A percentile compares a stretch with the other conserved stretches of the same genome.
These are phyloP conservation scores for Psidium guajava DNA, from an alignment of 345 rosid species.

Conservation along the genomic window DNA sequence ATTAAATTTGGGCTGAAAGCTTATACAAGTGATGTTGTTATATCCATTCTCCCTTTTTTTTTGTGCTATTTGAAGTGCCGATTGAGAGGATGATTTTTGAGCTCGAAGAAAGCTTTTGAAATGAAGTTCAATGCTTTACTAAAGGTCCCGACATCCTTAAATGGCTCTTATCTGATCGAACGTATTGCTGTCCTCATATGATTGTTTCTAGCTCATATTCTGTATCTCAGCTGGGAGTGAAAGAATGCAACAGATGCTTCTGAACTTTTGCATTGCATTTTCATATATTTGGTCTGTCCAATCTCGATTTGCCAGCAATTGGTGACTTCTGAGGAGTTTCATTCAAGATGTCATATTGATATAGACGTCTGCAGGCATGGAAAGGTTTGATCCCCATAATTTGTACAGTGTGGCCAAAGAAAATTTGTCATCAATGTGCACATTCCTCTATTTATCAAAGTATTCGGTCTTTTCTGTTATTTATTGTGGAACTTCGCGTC, in stretches of 20 bases:
- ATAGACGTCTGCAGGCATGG: not conserved
- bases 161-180: not conserved
- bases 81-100: slow-evolving; percentile 17
- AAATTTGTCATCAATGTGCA: not conserved
- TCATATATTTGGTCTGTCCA: not conserved
- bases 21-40: not conserved
- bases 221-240: not conserved
- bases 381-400: not conserved
- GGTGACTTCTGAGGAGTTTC: not conserved
- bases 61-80: slow-evolving; percentile 1
- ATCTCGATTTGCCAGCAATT: not conserved
- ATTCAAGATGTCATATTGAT: not conserved
- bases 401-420: not conserved
- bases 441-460: not conserved
- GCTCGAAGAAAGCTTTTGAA: slow-evolving; percentile 1
- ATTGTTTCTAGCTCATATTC: not conserved
- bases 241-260: not conserved
- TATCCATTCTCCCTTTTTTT: not conserved
- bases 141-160: not conserved
- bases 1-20: not conserved
- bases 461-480: not conserved
- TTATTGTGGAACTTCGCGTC: not conserved
- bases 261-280: not conserved
- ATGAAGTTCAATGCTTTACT: not conserved
- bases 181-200: not conserved